A percentile compares a stretch with the other conserved stretches of the same genome.
phyloP scores from a whole-genome alignment of 768 basidiomycete species.

The Agrocybe pediades region DNA sequence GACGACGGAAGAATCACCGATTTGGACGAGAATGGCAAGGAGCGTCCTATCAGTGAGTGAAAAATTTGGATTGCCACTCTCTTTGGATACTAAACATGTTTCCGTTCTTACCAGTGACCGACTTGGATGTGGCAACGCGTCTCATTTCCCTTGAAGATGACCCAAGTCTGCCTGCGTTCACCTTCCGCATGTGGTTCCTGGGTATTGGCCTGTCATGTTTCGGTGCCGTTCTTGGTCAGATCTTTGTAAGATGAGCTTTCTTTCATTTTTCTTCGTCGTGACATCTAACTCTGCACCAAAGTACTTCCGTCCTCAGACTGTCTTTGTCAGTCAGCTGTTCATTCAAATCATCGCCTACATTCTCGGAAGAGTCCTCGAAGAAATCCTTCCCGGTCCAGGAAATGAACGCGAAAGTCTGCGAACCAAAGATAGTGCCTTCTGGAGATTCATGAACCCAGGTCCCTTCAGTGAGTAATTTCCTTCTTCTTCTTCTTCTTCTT shows the following conservation, averaged over 20 bases:
- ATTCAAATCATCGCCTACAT: constrained; percentile 55
- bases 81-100: neutral
- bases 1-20: constrained; percentile 39
- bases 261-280: neutral
- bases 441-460: constrained; percentile 63
- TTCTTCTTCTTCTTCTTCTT: neutral
- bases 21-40: constrained; percentile 47
- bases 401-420: constrained; percentile 27
- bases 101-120: constrained; percentile 34
- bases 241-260: constrained; percentile 39
- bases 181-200: constrained; percentile 59
- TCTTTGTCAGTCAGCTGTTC: constrained; percentile 50
- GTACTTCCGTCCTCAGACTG: constrained; percentile 57
- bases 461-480: constrained; percentile 54
- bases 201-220: constrained; percentile 58
- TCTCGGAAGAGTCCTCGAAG: constrained; percentile 45
- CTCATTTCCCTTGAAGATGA: constrained; percentile 57
- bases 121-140: constrained; percentile 46
- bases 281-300: constrained; percentile 15
- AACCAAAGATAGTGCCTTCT: constrained; percentile 39
- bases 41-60: constrained; percentile 46
- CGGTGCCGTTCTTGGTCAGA: constrained; percentile 51
- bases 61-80: neutral
- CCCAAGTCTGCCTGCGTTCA: constrained; percentile 48
- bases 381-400: constrained; percentile 36